Conservation (phyloP, 345 rosid genomes). For the Dipteronia dyeriana region DNA sequence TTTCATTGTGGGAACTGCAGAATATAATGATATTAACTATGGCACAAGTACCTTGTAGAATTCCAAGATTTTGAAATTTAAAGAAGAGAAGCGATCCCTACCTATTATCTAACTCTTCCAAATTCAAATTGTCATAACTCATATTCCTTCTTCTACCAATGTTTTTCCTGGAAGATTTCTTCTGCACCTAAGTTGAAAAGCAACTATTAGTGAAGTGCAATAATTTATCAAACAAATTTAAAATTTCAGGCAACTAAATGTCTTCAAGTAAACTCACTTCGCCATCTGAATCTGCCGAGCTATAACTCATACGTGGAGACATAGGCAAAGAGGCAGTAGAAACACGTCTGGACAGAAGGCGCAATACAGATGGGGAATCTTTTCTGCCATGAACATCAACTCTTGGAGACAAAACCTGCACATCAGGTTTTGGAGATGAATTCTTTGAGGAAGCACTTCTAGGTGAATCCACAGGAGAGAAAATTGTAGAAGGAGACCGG, state of each 20-base stretch:
- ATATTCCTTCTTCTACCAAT: conserved; percentile 21
- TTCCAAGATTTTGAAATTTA: not conserved
- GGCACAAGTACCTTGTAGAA: not conserved
- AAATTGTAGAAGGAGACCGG: conserved; percentile 18
- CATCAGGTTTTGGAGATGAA: conserved; percentile 37
- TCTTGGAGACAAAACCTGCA: conserved; percentile 33
- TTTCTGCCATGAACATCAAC: conserved; percentile 22
- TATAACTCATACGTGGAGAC: conserved; percentile 31
- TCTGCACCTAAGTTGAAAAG: conserved; percentile 28
- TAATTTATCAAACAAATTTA: conserved; percentile 16
- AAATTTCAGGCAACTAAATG: not conserved
- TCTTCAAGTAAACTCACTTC: conserved; percentile 30
- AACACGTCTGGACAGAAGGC: conserved; percentile 33
- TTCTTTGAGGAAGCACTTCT: conserved; percentile 30
- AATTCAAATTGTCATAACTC: conserved; percentile 35
- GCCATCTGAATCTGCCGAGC: conserved; percentile 45
- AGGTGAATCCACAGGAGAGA: conserved; percentile 44
- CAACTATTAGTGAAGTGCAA: conserved; percentile 16
- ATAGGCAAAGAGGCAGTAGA: conserved; percentile 33
- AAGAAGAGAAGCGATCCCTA: conserved; percentile 3
- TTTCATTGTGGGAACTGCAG: conserved; percentile 37
- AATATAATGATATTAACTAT: no score
- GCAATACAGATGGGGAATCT: conserved; percentile 32
- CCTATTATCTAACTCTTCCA: conserved; percentile 39
- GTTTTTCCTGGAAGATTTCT: conserved; percentile 27